These are phyloP conservation scores for Tetracladium setigerum DNA, from an alignment of 495 filamentous ascomycete genomes.

Conservation along the genomic window DNA sequence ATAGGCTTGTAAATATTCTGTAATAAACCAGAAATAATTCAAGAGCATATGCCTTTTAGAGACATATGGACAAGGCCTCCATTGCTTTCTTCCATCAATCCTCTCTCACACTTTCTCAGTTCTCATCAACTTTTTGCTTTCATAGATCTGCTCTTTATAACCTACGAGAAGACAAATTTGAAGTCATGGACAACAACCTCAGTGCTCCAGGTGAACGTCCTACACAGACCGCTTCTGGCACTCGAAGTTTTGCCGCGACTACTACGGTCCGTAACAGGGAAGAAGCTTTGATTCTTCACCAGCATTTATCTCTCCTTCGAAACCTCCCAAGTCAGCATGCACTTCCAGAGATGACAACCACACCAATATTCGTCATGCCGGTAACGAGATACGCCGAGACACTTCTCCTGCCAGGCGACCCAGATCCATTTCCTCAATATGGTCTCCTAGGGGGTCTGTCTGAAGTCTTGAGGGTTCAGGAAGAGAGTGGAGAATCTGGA, in stretches of 20 bases:
- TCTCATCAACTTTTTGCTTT: too few relatives aligned
- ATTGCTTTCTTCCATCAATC: too few relatives aligned
- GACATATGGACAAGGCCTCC: too few relatives aligned
- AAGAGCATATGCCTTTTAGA: too few relatives aligned
- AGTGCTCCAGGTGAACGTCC: neutral
- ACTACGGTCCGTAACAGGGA: neutral
- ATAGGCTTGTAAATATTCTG: too few relatives aligned
- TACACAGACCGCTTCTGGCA: neutral
- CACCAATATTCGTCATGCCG: constrained; percentile 31
- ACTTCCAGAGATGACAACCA: constrained; percentile 22
- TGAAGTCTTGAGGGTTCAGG: neutral
- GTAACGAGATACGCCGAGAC: constrained; percentile 25
- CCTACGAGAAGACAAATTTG: too few relatives aligned
- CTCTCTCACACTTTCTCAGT: too few relatives aligned
- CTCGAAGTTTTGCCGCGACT: neutral
- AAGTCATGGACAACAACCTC: neutral
- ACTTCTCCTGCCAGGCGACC: neutral
- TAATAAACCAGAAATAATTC: too few relatives aligned
- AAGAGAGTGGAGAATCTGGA: too few relatives aligned
- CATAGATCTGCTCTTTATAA: too few relatives aligned
- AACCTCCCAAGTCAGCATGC: neutral
- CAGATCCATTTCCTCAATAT: constrained; percentile 29
- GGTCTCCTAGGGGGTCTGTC: constrained; percentile 31
- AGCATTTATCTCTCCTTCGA: neutral
- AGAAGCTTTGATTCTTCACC: neutral